Conservation (phyloP, 495 filamentous ascomycete genomes). For the Lichina pygmaea region DNA sequence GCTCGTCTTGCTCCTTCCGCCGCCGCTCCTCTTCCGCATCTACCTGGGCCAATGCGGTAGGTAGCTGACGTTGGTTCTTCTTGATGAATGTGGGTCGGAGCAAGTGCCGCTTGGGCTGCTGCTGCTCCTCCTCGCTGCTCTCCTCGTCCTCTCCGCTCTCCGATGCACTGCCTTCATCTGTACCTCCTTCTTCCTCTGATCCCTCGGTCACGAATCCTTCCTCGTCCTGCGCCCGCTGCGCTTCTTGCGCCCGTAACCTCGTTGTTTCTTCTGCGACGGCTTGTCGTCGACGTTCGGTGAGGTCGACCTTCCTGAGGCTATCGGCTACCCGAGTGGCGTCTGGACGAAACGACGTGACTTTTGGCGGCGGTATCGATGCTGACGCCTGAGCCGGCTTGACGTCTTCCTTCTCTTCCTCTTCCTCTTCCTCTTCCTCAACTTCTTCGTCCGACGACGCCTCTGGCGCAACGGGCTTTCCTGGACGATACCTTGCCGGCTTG, state of each 20-base stretch:
- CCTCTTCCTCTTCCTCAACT: slow-evolving; percentile 25
- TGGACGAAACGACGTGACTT: slow-evolving; percentile 24
- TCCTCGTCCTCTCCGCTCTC: slow-evolving; percentile 20
- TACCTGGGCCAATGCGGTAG: slow-evolving; percentile 6
- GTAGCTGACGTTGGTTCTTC: slow-evolving; percentile 33
- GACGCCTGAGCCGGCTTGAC: slow-evolving; percentile 6
- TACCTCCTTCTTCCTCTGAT: slow-evolving; percentile 15
- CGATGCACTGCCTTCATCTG: slow-evolving; percentile 15
- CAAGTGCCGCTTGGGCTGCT: slow-evolving; percentile 36
- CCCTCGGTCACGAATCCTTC: slow-evolving; percentile 53
- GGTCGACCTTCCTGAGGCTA: slow-evolving; percentile 37
- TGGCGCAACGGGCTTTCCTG: slow-evolving; percentile 53
- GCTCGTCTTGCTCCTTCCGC: slow-evolving; percentile 32
- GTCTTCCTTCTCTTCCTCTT: slow-evolving; percentile 13
- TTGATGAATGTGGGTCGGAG: slow-evolving; percentile 79
- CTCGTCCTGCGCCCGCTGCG: slow-evolving; percentile 23
- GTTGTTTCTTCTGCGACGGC: slow-evolving; percentile 22
- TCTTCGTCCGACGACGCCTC: slow-evolving; percentile 35
- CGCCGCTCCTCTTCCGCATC: slow-evolving; percentile 17
- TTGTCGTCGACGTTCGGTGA: slow-evolving; percentile 23
- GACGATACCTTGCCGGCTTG: slow-evolving; percentile 56
- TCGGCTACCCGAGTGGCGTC: slow-evolving; percentile 26
- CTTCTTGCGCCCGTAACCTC: slow-evolving; percentile 7
- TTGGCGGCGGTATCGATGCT: slow-evolving; percentile 25
- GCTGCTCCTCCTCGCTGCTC: slow-evolving; percentile 43